phyloP scores from a whole-genome alignment of 2,329 filamentous ascomycete genomes.

The Cladosporium cucumerinum region DNA sequence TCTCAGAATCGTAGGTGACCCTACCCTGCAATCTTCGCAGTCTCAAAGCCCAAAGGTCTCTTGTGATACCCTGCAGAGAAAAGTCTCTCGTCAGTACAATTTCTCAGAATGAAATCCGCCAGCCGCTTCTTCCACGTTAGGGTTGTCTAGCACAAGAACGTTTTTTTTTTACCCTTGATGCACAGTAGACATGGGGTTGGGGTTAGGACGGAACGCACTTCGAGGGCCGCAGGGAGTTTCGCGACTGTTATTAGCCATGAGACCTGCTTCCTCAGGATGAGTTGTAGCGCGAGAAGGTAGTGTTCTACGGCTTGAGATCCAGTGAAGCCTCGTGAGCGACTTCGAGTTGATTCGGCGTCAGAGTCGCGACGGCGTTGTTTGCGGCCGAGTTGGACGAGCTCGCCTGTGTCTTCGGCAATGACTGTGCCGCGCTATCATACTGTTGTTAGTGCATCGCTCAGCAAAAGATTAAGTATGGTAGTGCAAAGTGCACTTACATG shows the following conservation, averaged over 20 bases:
- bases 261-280: slow-evolving; percentile 79
- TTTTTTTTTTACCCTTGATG: slow-evolving; percentile 3
- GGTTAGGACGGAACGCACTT: slow-evolving; percentile 46
- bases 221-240: slow-evolving; percentile 68
- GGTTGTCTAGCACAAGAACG: slow-evolving; percentile 10
- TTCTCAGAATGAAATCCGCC: neutral
- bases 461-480: neutral
- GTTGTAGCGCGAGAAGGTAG: slow-evolving; percentile 79
- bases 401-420: slow-evolving; percentile 34
- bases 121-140: neutral
- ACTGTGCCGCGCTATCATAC: slow-evolving; percentile 29
- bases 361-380: slow-evolving; percentile 29
- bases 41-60: slow-evolving; percentile 81
- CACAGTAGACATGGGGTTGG: neutral
- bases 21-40: slow-evolving; percentile 55
- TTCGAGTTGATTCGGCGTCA: slow-evolving; percentile 30
- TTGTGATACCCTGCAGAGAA: slow-evolving; percentile 55
- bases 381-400: slow-evolving; percentile 28
- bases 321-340: slow-evolving; percentile 39
- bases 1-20: slow-evolving; percentile 34
- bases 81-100: slow-evolving; percentile 18
- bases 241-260: slow-evolving; percentile 67
- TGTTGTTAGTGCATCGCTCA: slow-evolving; percentile 10
- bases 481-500: slow-evolving; percentile 51
- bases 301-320: slow-evolving; percentile 71